phyloP scores from a whole-genome alignment of 306 rosid genomes.

The Vigna radiata region DNA sequence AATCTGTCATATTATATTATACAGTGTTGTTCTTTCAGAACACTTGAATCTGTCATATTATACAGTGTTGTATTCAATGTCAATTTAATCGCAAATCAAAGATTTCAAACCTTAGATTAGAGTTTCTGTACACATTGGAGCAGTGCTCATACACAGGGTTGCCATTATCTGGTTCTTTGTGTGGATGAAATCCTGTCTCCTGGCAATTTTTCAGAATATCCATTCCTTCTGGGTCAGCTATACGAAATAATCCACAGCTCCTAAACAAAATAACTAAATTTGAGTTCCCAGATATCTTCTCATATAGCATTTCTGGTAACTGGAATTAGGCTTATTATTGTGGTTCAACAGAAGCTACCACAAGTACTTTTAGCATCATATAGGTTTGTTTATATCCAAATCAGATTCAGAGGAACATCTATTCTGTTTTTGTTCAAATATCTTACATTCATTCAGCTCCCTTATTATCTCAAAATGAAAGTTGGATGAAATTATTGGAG shows the following conservation, averaged over 20 bases:
- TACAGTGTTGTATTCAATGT: conserved; percentile 17
- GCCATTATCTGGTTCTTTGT: conserved; percentile 68
- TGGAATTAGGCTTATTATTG: background rate
- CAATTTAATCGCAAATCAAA: conserved; percentile 70
- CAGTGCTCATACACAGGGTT: conserved; percentile 68
- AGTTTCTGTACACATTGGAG: conserved; percentile 73
- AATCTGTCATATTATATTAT: conserved; percentile 6
- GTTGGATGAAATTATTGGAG: background rate
- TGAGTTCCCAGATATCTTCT: background rate
- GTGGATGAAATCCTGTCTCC: conserved; percentile 74
- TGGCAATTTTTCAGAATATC: conserved; percentile 60
- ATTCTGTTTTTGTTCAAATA: conserved; percentile 26
- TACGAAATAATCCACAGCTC: conserved; percentile 74
- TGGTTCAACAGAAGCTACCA: conserved; percentile 26
- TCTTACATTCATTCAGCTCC: background rate
- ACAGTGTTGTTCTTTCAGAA: conserved; percentile 9
- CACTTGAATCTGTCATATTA: conserved; percentile 14
- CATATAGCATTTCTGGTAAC: background rate
- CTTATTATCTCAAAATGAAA: conserved; percentile 1
- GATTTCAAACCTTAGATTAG: conserved; percentile 84
- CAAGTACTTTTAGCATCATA: background rate
- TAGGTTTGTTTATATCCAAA: conserved; percentile 1
- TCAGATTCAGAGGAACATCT: conserved; percentile 10
- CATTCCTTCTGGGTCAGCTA: conserved; percentile 81
- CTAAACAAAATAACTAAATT: conserved; percentile 45